Percentiles rank a stretch among this genome's conserved stretches.
Evolutionary conservation across 305 asterid species (phyloP).

Genomic region (Striga hermonthica): DNA sequence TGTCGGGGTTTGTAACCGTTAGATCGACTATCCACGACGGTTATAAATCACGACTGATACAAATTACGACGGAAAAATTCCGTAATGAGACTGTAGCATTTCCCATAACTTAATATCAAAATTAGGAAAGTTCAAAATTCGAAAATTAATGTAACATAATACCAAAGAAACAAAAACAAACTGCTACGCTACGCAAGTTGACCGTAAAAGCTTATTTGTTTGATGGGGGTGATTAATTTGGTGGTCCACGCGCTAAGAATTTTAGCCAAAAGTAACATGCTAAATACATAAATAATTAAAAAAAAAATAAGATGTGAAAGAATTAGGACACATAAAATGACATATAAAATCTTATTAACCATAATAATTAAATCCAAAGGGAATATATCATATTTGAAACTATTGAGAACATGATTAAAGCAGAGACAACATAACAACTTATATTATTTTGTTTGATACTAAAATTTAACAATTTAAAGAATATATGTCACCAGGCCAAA

Average conservation of each 20-base stretch:
- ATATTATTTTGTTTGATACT: constrained; percentile 38
- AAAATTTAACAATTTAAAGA: constrained; percentile 20
- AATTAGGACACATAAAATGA: constrained; percentile 29
- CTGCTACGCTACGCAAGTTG: too few relatives aligned
- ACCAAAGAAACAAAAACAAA: too few relatives aligned
- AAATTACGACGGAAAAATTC: too few relatives aligned
- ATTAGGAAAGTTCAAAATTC: too few relatives aligned
- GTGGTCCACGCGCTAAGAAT: constrained; percentile 25
- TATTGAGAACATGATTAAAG: constrained; percentile 37
- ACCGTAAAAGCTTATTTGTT: too few relatives aligned
- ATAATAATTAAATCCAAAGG: constrained; percentile 26
- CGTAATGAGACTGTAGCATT: too few relatives aligned
- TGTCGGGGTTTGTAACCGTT: too few relatives aligned
- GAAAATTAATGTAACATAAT: too few relatives aligned
- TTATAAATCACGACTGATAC: too few relatives aligned
- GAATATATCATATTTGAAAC: constrained; percentile 30
- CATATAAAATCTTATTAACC: constrained; percentile 32
- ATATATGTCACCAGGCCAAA: not conserved
- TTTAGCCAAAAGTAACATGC: constrained; percentile 1
- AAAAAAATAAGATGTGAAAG: constrained; percentile 26
- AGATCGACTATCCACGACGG: too few relatives aligned
- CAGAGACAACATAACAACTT: constrained; percentile 39
- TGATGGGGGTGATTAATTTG: not conserved
- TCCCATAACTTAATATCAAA: too few relatives aligned
- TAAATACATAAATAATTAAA: constrained; percentile 8